Evolutionary conservation across 768 basidiomycete species (phyloP), one percentile per base, ranked within the genome.

Genomic region (Tulasnella sp.): DNA sequence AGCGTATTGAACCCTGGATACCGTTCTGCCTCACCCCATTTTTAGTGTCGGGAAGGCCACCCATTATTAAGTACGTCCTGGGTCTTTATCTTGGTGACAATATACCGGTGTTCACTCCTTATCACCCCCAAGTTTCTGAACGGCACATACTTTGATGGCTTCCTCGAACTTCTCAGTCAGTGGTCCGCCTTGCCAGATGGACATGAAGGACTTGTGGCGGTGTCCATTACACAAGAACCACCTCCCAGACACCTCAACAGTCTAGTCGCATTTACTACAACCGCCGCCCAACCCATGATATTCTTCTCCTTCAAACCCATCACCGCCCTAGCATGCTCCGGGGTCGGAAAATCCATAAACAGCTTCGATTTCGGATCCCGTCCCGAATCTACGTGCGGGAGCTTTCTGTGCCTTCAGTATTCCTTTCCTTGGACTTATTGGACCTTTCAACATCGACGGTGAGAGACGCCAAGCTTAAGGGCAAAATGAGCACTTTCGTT

Each of bases 111-210:
- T 51, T 51, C 15, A 11, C 32, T 26, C 34, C 51, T n/a, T 27
- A 3, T 51, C 56, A 17, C 30, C 44, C 7, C 15, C 8, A 23
- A 34, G 30, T 38, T 43, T 27, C 4, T 47, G 13, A 53, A 83
- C 83, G 91, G 91, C 23, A 79, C 82, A 42, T 94, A 93, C 70
- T 94, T 90, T 65, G 90, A 95, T 68, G 83, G 81, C 2, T 75
- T 80, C 0, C 73, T 93, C 2, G 68, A 74, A 19, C 77, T 78
- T 3, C 72, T 95, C 51, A 76, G 85, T 3, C 72, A 71, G 26
- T 90, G 89, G 86, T 81, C 83, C 2, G 62, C 62, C 51, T 13
- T 3, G 2, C 42, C 47, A 43, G 21, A 49, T 15, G 34, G 34
- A 38, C 5, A 15, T 15, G 15, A 15, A 38, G 34, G 34, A 38